Evolutionary conservation across 1,284 basidiomycete genomes (phyloP), one percentile per base, ranked within the genome.

Genomic region (Sanghuangporus baumii): DNA sequence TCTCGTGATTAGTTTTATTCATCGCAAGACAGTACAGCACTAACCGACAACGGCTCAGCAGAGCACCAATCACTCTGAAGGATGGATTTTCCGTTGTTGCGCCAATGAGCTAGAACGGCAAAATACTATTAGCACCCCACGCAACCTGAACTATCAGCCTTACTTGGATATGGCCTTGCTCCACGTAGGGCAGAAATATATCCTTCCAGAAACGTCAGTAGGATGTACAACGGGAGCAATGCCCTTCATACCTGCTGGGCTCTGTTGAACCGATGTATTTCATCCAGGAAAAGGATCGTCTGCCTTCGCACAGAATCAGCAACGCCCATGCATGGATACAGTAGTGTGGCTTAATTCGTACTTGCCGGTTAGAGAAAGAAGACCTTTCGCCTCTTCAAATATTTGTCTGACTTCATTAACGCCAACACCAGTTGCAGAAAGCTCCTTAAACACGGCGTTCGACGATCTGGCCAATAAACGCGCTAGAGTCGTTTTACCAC

Each of bases 21-120:
- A 37, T 16, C 38, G 48, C 16, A 8, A 41, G 11, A 40, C 55
- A 48, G n/a, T 16, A 46, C 18, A 34, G 31, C 20, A 76, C 83
- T 70, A 66, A 88, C 89, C 91, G 83, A 74, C 92, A 93, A 52
- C 93, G 84, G 69, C 89, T 92, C 43, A 94, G 75, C 41, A 95
- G 76, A 3, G 93, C 90, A 40, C 83, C 84, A 57, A 85, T 91
- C 48, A 93, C 74, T 68, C 89, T 92, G 77, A 96, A 96, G 1
- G 91, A 93, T 0, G 94, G 94, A 69, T 96, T 96, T 73, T 96
- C 94, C 0, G 94, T 96, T 2, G 94, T 96, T 0, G 94, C 93
- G 16, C 92, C 92, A 65, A 96, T 85, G 40, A 96, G 77, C 80
- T 88, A 70, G 66, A 36, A 67, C 60, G 67, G 62, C 20, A 40